phyloP scores from a whole-genome alignment of 2,329 filamentous ascomycete species.

The Penicillium sp. region DNA sequence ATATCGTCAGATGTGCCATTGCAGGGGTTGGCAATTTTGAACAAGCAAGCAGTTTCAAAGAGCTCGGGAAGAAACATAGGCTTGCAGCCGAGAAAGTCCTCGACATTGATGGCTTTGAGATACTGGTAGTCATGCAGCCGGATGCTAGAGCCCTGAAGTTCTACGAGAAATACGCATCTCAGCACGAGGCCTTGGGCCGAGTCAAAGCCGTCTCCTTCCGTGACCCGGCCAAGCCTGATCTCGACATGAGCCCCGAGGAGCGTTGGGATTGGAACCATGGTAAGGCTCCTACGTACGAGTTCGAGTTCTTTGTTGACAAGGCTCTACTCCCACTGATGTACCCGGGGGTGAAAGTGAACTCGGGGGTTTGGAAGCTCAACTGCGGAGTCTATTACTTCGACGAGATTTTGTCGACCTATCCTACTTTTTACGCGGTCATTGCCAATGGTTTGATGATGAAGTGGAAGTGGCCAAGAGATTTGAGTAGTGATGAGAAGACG shows the following conservation, averaged over 20 bases:
- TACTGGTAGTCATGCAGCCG: conserved; percentile 54
- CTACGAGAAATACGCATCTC: conserved; percentile 44
- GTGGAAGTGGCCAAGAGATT: conserved; percentile 57
- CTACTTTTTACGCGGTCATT: conserved; percentile 63
- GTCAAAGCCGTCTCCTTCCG: conserved; percentile 53
- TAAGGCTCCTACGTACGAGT: conserved; percentile 28
- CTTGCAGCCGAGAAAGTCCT: conserved; percentile 45
- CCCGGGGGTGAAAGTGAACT: conserved; percentile 62
- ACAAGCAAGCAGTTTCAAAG: conserved; percentile 38
- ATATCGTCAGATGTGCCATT: conserved; percentile 52
- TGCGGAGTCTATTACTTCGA: conserved; percentile 65
- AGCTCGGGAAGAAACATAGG: conserved; percentile 32
- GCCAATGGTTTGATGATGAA: conserved; percentile 67
- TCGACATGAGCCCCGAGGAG: conserved; percentile 40
- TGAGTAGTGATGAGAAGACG: neutral
- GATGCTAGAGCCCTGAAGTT: conserved; percentile 47
- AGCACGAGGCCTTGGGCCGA: conserved; percentile 53
- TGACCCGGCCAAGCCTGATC: conserved; percentile 40
- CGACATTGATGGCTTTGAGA: conserved; percentile 59
- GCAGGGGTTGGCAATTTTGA: conserved; percentile 46
- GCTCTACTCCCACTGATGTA: conserved; percentile 57
- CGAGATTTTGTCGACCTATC: conserved; percentile 53
- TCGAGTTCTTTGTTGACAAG: conserved; percentile 68
- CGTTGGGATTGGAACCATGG: conserved; percentile 23
- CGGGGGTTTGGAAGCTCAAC: conserved; percentile 56